phyloP scores from a whole-genome alignment of 805 yeast genomes.

The Saccharomycopsis schoenii region DNA sequence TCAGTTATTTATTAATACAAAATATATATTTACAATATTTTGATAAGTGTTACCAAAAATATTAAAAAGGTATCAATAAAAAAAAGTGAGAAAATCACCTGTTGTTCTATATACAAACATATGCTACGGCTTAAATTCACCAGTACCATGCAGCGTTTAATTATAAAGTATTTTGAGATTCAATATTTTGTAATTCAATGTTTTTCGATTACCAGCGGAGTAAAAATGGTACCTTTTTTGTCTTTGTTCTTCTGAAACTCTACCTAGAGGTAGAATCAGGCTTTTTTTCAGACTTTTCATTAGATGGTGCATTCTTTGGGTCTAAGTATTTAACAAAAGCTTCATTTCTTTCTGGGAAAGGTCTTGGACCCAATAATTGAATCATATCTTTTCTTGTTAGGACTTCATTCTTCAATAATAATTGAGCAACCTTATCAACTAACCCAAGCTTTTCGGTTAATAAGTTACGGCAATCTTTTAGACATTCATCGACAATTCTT shows the following conservation, averaged over 20 bases:
- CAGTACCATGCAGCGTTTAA: neutral
- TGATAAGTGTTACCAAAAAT: neutral
- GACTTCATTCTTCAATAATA: constrained; percentile 63
- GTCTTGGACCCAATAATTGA: constrained; percentile 64
- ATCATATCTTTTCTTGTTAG: constrained; percentile 76
- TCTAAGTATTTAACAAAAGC: constrained; percentile 79
- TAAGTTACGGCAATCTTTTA: constrained; percentile 46
- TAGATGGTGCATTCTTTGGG: constrained; percentile 4
- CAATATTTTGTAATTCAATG: neutral
- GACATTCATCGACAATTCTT: constrained; percentile 55
- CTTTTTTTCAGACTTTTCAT: neutral
- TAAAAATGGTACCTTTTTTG: neutral
- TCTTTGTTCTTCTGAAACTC: neutral
- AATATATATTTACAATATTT: neutral
- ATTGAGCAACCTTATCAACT: constrained; percentile 66
- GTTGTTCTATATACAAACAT: neutral
- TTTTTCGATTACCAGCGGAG: neutral
- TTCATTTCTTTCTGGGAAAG: constrained; percentile 69
- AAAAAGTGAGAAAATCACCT: neutral
- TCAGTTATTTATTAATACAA: neutral
- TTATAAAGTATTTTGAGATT: too few species aligned
- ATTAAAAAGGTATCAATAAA: neutral
- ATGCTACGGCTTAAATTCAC: neutral
- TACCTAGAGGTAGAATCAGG: neutral
- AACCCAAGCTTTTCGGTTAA: constrained; percentile 48